Evolutionary conservation across 2,329 filamentous ascomycete genomes (phyloP).

Genomic region (Cladosporium sphaerospermum): DNA sequence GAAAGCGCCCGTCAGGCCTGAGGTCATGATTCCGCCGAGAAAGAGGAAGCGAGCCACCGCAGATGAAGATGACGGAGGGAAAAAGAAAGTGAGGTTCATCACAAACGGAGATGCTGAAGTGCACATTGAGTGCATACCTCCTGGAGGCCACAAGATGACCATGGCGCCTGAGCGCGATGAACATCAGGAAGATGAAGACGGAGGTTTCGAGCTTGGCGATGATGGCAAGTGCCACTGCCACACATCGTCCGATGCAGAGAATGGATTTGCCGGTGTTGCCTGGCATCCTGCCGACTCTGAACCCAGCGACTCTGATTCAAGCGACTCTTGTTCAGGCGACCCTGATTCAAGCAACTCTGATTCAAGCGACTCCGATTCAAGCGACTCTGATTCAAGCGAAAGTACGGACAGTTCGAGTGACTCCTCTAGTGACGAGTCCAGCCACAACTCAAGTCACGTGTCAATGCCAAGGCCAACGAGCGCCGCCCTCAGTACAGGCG

Average conservation of each 20-base stretch:
- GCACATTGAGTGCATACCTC: not conserved
- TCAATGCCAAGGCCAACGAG: not conserved
- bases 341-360: not conserved
- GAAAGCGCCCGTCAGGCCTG: slow-evolving; percentile 38
- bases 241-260: slow-evolving; percentile 2
- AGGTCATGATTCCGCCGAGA: slow-evolving; percentile 31
- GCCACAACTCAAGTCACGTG: slow-evolving; percentile 14
- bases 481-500: no score
- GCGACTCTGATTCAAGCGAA: slow-evolving; percentile 10
- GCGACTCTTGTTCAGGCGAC: not conserved
- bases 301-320: not conserved
- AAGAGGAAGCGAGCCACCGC: slow-evolving; percentile 27
- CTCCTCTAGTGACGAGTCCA: slow-evolving; percentile 10
- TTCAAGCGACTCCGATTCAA: slow-evolving; percentile 6
- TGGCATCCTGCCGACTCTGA: not conserved
- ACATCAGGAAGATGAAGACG: slow-evolving; percentile 22
- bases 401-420: slow-evolving; percentile 10
- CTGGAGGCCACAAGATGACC: not conserved
- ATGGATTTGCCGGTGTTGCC: not conserved
- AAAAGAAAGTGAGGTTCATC: slow-evolving; percentile 8
- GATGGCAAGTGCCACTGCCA: not conserved
- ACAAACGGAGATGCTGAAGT: not conserved
- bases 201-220: slow-evolving; percentile 15
- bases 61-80: slow-evolving; percentile 31
- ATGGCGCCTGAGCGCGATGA: slow-evolving; percentile 36